Base-by-base conservation (phyloP, 257 asterid species). In the Gynochthodes officinalis region DNA sequence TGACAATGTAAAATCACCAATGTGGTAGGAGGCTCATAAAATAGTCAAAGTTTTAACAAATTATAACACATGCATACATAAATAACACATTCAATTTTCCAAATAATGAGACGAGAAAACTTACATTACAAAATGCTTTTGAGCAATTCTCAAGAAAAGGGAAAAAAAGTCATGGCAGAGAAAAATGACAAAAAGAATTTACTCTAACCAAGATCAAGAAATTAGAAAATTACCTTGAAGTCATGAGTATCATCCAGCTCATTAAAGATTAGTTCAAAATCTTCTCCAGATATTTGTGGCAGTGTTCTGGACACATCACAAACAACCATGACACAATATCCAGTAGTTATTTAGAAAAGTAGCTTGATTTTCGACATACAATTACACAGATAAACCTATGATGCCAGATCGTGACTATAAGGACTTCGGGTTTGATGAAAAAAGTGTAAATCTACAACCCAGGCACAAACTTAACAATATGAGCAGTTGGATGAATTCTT, bases 241-340 rank as follows among this genome's bases (percentile, higher is more conserved):
- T 95, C 99, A 73, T 77, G 91, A 69, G 85, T 90, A 82, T 92
- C 99, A 81, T 95, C 99, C 89, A 95, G 82, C 85, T 89, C 99
- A 37, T 80, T 76, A 72, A 95, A 95, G 76, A 95, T 95, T 81
- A 81, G 76, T 70, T 90, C 98, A 83, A 87, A 95, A 87, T 95
- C 99, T 61, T 89, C 99, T 69, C 84, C 82, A 53, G 99, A 95
- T 84, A 89, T 92, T 60, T 89, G 88, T 67, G 99, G 99, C 86
- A 95, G 77, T 57, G 99, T 84, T 90, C 99, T 95, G 61, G 33
- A 67, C 52, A 67, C 48, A 71, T 75, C 59, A 63, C 18, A 72
- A 69, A 6, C 72, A 62, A 67, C 42, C 58, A 74, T 39, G 76
- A 42, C 71, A 72, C 77, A 80, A 33, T 23, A 61, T 73, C 73